Base-by-base conservation (phyloP, 345 rosid genomes). In the Brassica nigra region DNA sequence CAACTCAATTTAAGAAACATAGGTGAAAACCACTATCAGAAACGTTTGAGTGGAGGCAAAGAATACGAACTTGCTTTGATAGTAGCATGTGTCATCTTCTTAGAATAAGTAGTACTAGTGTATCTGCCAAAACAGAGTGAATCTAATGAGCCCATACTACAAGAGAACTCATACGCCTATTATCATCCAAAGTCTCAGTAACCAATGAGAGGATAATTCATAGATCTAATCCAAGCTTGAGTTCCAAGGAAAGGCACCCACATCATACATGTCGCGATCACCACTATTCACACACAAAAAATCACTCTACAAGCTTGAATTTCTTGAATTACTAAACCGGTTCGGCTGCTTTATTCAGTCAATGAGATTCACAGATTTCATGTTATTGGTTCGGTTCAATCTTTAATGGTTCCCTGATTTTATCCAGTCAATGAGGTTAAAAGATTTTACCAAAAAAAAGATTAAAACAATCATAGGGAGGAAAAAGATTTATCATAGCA, bases 161-260 rank as follows among this genome's bases (percentile, higher is more conserved):
- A 57, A 68, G 49, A 42, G 10, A 39, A 39, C 44, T 39, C 44
- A 37, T 27, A 36, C 86, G 3, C 69, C 71, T 9, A 84, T 81
- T 9, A 84, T 81, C 18, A 47, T 66, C 93, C 97, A 91, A 1
- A 85, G 77, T 73, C 96, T 83, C 93, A 88, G 23, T 91, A 90
- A 20, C 87, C 87, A 11, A 79, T n/a, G 30, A 87, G 70, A 36
- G 90, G 70, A 80, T 86, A 87, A 74, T 87, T 87, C 5, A 89
- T 85, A 5, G 87, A 77, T 78, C 86, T 76, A 67, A 88, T 87
- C 92, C 93, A 91, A 8, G 84, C 89, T 85, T 88, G 88, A 62
- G 93, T 37, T 37, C 86, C 90, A 77, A 84, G 12, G 65, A 74
- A 88, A 2, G 96, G 87, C 12, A 86, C 70, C 0, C 2, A 0